Evolutionary conservation across 176 grass and related monocot species (phyloP).

Genomic region (Juncus effusus): DNA sequence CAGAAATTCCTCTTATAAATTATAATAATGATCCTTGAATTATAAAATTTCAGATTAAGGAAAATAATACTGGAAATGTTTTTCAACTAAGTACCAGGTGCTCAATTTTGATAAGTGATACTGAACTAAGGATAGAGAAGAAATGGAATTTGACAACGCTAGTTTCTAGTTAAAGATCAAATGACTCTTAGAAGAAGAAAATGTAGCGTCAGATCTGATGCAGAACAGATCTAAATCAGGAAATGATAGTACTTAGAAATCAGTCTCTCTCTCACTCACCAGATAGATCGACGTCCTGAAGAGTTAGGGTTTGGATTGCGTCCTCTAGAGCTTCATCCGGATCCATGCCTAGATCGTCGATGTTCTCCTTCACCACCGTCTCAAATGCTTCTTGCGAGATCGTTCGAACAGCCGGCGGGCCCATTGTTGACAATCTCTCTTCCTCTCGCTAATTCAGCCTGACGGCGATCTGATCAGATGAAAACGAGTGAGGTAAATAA

Average conservation of each 20-base stretch:
- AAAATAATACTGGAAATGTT: no score
- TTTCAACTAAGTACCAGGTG: no score
- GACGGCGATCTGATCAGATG: not conserved
- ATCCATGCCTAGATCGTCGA: slow-evolving; percentile 97
- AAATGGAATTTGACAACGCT: no score
- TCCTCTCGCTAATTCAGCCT: not conserved
- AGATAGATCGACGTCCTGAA: slow-evolving; percentile 79
- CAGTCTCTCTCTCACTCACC: slow-evolving; percentile 30
- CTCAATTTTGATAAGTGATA: no score
- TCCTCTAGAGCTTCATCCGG: slow-evolving; percentile 80
- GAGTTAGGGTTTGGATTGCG: slow-evolving; percentile 73
- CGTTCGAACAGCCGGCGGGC: slow-evolving; percentile 40
- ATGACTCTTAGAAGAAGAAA: no score
- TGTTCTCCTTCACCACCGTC: slow-evolving; percentile 79
- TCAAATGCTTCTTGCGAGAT: slow-evolving; percentile 96
- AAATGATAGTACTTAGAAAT: not conserved
- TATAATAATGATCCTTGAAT: not conserved
- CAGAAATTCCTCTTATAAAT: not conserved
- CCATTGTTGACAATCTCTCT: slow-evolving; percentile 23
- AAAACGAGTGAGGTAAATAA: not conserved
- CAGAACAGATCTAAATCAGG: not conserved
- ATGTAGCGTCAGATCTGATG: no score
- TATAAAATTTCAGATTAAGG: no score
- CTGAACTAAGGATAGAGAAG: no score
- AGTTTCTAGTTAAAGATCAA: no score